These are phyloP conservation scores for Picochlorum sp. DNA, from an alignment of 139 green algal genomes.

Conservation along the genomic window DNA sequence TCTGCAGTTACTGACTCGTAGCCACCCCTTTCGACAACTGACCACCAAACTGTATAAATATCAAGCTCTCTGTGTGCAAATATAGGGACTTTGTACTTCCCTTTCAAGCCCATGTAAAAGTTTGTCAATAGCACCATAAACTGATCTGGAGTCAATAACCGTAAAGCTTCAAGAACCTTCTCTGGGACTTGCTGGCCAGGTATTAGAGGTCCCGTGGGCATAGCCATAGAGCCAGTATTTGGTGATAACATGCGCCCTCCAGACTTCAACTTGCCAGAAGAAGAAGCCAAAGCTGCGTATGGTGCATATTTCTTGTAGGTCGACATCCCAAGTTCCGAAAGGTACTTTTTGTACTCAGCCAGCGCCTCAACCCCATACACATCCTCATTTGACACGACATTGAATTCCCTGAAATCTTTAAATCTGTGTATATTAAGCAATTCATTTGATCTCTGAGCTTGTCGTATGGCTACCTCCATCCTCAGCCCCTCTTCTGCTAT, in stretches of 20 bases:
- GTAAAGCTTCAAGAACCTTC: conserved; percentile 30
- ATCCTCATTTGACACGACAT: conserved; percentile 16
- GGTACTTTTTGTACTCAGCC: background rate
- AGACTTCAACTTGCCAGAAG: background rate
- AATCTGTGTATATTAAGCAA: conserved; percentile 6
- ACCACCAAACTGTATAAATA: conserved; percentile 48
- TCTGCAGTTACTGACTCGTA: conserved; percentile 50
- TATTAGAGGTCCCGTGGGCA: conserved; percentile 6
- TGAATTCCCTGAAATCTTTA: background rate
- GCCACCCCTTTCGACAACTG: conserved; percentile 50
- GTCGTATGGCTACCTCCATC: background rate
- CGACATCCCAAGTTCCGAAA: background rate
- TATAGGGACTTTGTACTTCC: conserved; percentile 52
- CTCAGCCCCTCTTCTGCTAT: background rate
- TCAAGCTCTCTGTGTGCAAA: conserved; percentile 58
- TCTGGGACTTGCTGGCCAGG: conserved; percentile 12
- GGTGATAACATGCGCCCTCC: background rate
- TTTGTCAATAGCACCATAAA: conserved; percentile 41
- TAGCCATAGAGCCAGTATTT: background rate
- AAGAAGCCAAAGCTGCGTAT: background rate
- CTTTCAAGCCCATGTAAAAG: conserved; percentile 35
- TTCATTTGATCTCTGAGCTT: conserved; percentile 13
- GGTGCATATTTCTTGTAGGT: background rate
- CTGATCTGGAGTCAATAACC: conserved; percentile 12
- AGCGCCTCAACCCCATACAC: conserved; percentile 2